phyloP scores from a whole-genome alignment of 495 filamentous ascomycete genomes.

The Daldinia vernicosa region DNA sequence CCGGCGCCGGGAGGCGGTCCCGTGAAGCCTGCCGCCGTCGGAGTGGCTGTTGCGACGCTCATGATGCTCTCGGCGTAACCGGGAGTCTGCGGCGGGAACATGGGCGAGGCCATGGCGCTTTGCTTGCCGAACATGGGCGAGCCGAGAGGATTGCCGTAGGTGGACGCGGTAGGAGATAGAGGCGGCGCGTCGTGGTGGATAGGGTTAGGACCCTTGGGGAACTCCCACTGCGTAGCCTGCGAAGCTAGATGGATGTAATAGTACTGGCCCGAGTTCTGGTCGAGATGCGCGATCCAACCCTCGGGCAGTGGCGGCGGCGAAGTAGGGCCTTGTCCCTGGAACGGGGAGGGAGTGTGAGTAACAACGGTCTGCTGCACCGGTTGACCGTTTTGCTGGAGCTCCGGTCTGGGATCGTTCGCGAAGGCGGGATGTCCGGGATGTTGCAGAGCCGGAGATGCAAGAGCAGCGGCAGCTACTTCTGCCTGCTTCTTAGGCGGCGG shows the following conservation, averaged over 20 bases:
- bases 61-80: slow-evolving; percentile 79
- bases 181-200: slow-evolving; percentile 79
- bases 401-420: slow-evolving; percentile 74
- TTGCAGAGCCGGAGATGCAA: slow-evolving; percentile 60
- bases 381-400: slow-evolving; percentile 52
- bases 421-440: slow-evolving; percentile 80
- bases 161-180: slow-evolving; percentile 79
- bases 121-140: slow-evolving; percentile 79
- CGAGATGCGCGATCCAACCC: slow-evolving; percentile 97
- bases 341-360: slow-evolving; percentile 57
- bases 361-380: slow-evolving; percentile 56
- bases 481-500: slow-evolving; percentile 61
- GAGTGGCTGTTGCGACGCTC: slow-evolving; percentile 77
- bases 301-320: slow-evolving; percentile 93
- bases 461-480: slow-evolving; percentile 44
- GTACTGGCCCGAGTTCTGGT: slow-evolving; percentile 94
- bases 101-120: slow-evolving; percentile 75
- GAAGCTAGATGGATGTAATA: slow-evolving; percentile 98
- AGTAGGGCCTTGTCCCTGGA: slow-evolving; percentile 69
- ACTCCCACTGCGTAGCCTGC: slow-evolving; percentile 98
- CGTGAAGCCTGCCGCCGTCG: slow-evolving; percentile 74
- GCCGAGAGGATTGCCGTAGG: slow-evolving; percentile 78
- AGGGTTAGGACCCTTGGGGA: slow-evolving; percentile 90
- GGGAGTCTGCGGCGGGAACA: slow-evolving; percentile 74
- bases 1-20: slow-evolving; percentile 87